Conservation (phyloP, 106 monocot genomes). For the Alisma plantagoaquatica region DNA sequence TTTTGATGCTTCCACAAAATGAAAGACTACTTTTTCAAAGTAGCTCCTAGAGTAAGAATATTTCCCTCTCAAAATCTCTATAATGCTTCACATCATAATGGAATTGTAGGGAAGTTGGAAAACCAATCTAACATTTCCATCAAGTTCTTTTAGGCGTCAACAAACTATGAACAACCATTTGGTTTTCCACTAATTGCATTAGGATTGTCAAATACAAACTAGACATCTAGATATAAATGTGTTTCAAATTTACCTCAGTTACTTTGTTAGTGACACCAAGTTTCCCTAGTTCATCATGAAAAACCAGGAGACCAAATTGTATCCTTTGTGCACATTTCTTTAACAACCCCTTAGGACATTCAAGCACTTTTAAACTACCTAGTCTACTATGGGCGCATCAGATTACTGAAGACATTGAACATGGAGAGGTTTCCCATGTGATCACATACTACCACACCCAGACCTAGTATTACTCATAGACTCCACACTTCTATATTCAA, state of each 20-base stretch:
- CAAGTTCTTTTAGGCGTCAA: conserved; percentile 63
- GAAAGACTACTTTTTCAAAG: conserved; percentile 82
- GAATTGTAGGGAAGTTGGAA: conserved; percentile 82
- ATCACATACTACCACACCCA: no score
- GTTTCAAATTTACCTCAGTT: conserved; percentile 85
- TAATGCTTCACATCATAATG: conserved; percentile 90
- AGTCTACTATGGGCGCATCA: conserved; percentile 35
- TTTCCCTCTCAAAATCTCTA: conserved; percentile 93
- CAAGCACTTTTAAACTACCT: conserved; percentile 51
- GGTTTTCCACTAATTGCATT: conserved; percentile 96
- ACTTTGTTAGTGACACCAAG: no score
- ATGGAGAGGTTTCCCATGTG: no score
- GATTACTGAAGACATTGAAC: conserved; percentile 72
- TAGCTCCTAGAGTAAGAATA: conserved; percentile 95
- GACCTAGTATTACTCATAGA: no score
- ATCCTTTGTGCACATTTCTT: conserved; percentile 89
- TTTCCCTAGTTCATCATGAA: no score
- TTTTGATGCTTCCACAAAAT: conserved; percentile 87
- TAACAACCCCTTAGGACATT: conserved; percentile 89
- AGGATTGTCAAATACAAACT: conserved; percentile 87
- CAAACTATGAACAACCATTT: conserved; percentile 83
- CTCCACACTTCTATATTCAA: no score
- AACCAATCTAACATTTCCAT: conserved; percentile 84
- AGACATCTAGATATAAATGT: conserved; percentile 75
- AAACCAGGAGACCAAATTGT: conserved; percentile 71